phyloP scores from a whole-genome alignment of 176 grass and related monocot species.

The Oryza glaberrima region DNA sequence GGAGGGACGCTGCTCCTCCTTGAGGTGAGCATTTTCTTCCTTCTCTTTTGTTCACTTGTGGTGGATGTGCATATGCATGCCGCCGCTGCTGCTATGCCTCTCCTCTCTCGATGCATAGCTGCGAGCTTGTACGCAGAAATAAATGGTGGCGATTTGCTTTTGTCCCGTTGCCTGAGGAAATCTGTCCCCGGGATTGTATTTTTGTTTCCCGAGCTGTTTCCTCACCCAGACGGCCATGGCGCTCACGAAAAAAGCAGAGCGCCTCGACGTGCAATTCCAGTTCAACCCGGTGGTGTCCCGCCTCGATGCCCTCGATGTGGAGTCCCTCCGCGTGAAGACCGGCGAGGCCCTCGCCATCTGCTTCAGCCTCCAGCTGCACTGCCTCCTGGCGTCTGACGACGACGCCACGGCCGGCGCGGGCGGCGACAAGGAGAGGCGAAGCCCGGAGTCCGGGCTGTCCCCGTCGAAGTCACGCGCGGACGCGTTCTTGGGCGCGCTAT shows the following conservation, averaged over 20 bases:
- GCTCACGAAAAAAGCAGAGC: constrained; percentile 81
- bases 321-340: constrained; percentile 79
- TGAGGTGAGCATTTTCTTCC: constrained; percentile 35
- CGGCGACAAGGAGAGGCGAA: constrained; percentile 24
- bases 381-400: constrained; percentile 53
- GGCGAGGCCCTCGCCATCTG: constrained; percentile 85
- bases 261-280: constrained; percentile 89
- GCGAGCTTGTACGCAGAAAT: constrained; percentile 29
- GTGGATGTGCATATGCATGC: no score
- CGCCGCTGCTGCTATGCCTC: no score
- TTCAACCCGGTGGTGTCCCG: constrained; percentile 69
- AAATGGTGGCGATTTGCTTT: constrained; percentile 33
- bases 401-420: background rate
- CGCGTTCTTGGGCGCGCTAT: constrained; percentile 62
- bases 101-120: background rate
- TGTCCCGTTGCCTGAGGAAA: constrained; percentile 27
- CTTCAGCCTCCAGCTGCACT: constrained; percentile 75
- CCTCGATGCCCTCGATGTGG: constrained; percentile 62
- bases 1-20: background rate
- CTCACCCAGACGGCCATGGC: constrained; percentile 59
- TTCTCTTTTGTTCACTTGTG: constrained; percentile 29
- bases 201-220: constrained; percentile 35
- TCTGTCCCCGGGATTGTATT: constrained; percentile 21
- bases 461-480: constrained; percentile 50
- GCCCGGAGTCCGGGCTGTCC: constrained; percentile 41